A percentile compares a stretch with the other conserved stretches of the same genome.
Conservation (phyloP, 2,329 filamentous ascomycete species). For the Elsinoe fawcettii region DNA sequence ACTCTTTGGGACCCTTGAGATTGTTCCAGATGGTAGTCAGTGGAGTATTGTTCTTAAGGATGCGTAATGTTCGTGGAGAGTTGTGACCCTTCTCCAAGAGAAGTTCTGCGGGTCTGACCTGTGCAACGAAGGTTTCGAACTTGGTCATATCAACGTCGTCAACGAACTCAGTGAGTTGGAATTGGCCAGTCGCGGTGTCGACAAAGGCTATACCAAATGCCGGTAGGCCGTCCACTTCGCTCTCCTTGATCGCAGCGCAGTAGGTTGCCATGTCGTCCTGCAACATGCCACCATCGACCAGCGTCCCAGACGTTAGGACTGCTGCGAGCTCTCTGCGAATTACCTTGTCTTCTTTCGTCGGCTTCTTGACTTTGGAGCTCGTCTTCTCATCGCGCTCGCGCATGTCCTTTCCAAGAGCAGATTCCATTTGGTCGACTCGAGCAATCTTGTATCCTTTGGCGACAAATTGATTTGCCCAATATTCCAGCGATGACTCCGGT, state of each 20-base stretch:
- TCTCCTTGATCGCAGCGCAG: conserved; percentile 82
- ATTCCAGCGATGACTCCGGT: conserved; percentile 86
- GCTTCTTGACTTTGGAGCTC: conserved; percentile 45
- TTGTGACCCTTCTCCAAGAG: conserved; percentile 71
- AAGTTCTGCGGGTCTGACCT: conserved; percentile 80
- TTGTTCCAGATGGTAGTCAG: conserved; percentile 95
- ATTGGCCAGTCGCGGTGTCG: conserved; percentile 91
- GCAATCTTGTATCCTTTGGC: conserved; percentile 98
- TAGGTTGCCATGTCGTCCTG: conserved; percentile 97
- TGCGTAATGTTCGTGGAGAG: conserved; percentile 81
- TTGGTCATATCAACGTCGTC: conserved; percentile 92
- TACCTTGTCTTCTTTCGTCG: conserved; percentile 77
- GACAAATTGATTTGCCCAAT: conserved; percentile 97
- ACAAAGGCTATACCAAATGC: conserved; percentile 89
- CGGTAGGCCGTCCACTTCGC: conserved; percentile 61
- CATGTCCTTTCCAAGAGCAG: conserved; percentile 94
- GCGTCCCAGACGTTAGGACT: conserved; percentile 82
- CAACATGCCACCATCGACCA: conserved; percentile 93
- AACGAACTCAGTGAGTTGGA: conserved; percentile 83
- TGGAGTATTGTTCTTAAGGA: conserved; percentile 89
- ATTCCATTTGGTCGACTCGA: conserved; percentile 93
- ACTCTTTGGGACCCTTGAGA: conserved; percentile 77
- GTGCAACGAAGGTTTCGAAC: conserved; percentile 93
- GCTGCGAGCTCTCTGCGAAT: conserved; percentile 86
- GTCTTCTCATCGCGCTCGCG: conserved; percentile 68